Base-by-base conservation (phyloP, 345 rosid genomes). In the Ceriops decandra region DNA sequence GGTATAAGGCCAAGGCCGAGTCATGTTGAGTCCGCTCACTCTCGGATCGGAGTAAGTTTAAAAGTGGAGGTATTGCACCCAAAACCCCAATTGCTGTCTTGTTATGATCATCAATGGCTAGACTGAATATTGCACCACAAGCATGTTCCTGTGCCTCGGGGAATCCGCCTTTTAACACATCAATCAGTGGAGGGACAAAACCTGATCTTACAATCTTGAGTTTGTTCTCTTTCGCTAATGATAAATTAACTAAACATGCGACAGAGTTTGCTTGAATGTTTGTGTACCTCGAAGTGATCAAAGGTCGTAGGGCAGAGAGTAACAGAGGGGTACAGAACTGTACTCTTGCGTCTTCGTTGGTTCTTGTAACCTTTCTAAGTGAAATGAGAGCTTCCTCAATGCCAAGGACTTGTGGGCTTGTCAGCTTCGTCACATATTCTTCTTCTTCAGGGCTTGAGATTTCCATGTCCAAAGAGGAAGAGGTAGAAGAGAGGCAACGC, bases 201-300 rank as follows among this genome's bases (percentile, higher is more conserved):
- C 99, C 99, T 42, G 91, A 87, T 70, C 99, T 86, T 56, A 91
- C 85, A 74, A 95, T 91, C 86, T 81, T 84, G 27, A 87, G 83
- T 73, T 89, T 91, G 76, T 95, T 91, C 10, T 64, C 67, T 77
- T 80, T 85, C 68, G 85, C 91, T 26, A 95, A 62, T 0, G 97
- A 95, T 31, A 95, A 63, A 54, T 95, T 95, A 62, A 95, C 97
- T 16, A 95, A 24, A 24, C 85, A 83, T 27, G 99, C 99, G 1
- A 85, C 86, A 0, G 87, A 65, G 57, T 91, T 91, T 64, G 85
- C 95, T 71, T 91, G 96, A 71, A 91, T 69, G 31, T 54, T 72
- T 1, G 77, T 73, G 86, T 91, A 87, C 68, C 85, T 80, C 4
- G 97, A 89, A 5, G 68, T 47, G 57, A 88, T 76, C 21, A 91